These are phyloP conservation scores for Nigrospora osmanthi DNA, from an alignment of 2,329 filamentous ascomycete genomes.

Conservation along the genomic window DNA sequence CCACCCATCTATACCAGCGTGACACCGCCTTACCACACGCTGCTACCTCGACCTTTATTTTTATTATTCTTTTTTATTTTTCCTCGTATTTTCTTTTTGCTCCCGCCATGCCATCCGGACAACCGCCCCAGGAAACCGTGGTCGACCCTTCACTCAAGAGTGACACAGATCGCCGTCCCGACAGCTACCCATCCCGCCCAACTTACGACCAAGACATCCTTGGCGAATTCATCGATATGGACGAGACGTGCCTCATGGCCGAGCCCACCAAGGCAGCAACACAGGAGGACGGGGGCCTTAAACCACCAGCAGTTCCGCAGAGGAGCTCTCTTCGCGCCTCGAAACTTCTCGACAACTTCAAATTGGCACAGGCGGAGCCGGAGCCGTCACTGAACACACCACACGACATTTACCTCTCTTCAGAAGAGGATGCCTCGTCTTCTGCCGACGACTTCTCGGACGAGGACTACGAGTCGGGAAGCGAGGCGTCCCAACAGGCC, in stretches of 20 bases:
- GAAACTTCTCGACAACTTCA: constrained; percentile 32
- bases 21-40: neutral
- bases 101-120: neutral
- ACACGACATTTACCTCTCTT: constrained; percentile 56
- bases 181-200: constrained; percentile 2
- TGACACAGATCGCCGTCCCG: neutral
- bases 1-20: neutral
- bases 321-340: constrained; percentile 43
- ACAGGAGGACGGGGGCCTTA: constrained; percentile 5
- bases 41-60: neutral
- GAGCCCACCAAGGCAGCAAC: neutral
- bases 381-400: constrained; percentile 32
- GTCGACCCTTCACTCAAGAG: neutral
- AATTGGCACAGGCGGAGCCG: constrained; percentile 23
- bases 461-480: constrained; percentile 39
- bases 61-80: neutral
- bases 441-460: constrained; percentile 54
- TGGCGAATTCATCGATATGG: constrained; percentile 4
- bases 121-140: neutral
- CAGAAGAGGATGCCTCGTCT: constrained; percentile 58
- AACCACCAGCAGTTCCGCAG: constrained; percentile 38
- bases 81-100: neutral
- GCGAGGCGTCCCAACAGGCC: constrained; percentile 21
- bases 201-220: constrained; percentile 5
- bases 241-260: constrained; percentile 3